phyloP scores from a whole-genome alignment of 257 asterid genomes.

The Jacaranda copaia region DNA sequence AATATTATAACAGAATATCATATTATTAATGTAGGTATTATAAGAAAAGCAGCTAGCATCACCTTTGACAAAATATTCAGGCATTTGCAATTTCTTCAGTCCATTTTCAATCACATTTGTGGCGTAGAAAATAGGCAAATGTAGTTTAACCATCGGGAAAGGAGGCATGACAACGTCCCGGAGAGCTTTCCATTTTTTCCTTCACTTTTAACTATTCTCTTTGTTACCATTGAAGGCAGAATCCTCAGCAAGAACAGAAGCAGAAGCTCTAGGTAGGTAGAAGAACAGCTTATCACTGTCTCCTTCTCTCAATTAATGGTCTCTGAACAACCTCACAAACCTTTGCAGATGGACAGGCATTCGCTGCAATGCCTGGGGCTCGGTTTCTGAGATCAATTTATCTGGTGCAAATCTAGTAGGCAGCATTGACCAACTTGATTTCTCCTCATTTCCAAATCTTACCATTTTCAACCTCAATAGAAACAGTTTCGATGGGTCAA shows the following conservation, averaged over 20 bases:
- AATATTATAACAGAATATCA: too few species aligned
- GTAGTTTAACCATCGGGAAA: neutral
- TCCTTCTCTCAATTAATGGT: conserved; percentile 63
- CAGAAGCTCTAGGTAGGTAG: conserved; percentile 71
- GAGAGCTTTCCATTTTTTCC: conserved; percentile 31
- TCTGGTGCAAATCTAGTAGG: conserved; percentile 50
- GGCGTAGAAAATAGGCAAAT: neutral
- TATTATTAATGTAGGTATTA: too few species aligned
- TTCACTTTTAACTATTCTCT: conserved; percentile 35
- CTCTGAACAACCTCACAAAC: conserved; percentile 49
- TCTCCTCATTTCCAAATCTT: conserved; percentile 50
- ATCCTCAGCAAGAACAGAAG: conserved; percentile 63
- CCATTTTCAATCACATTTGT: too few species aligned
- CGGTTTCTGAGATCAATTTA: conserved; percentile 56
- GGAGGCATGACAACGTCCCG: conserved; percentile 46
- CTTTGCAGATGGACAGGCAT: conserved; percentile 76
- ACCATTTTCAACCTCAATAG: conserved; percentile 39
- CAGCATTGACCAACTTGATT: conserved; percentile 47
- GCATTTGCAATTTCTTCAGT: too few species aligned
- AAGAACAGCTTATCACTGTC: conserved; percentile 48
- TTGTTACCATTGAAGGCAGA: conserved; percentile 39
- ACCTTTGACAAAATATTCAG: too few species aligned
- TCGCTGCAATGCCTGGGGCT: conserved; percentile 51
- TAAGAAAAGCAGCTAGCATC: too few species aligned
- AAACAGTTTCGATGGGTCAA: conserved; percentile 50